These are phyloP conservation scores for Calonectria honghensis DNA, from an alignment of 2,329 filamentous ascomycete genomes.

Conservation along the genomic window DNA sequence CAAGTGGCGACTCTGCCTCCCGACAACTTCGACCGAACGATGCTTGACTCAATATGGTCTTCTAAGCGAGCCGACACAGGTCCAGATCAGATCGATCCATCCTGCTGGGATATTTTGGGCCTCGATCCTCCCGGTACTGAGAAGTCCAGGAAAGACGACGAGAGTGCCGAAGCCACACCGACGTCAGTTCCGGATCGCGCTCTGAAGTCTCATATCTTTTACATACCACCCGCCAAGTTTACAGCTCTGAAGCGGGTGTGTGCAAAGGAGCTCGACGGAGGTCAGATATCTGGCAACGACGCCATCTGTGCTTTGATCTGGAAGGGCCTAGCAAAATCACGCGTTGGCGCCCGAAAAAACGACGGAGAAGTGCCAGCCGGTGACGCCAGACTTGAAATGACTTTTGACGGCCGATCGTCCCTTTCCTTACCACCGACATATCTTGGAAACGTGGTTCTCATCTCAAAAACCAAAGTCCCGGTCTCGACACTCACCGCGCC, in stretches of 20 bases:
- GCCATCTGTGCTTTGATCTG: neutral
- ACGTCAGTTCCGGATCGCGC: too few relatives aligned
- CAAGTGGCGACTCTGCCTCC: neutral
- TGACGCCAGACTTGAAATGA: conserved; percentile 17
- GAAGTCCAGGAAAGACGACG: neutral
- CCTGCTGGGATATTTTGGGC: conserved; percentile 1
- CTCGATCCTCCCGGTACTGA: neutral
- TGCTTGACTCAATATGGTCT: conserved; percentile 13
- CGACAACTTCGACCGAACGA: conserved; percentile 1
- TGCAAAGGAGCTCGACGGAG: neutral
- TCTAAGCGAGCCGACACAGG: neutral
- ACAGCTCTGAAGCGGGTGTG: neutral
- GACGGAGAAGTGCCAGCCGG: neutral
- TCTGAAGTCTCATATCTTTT: conserved; percentile 21
- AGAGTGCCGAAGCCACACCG: neutral
- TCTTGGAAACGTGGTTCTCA: conserved; percentile 9
- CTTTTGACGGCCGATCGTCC: conserved; percentile 3
- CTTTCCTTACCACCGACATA: neutral
- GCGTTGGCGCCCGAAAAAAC: neutral
- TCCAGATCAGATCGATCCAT: neutral
- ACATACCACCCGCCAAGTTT: conserved; percentile 13
- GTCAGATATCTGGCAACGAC: conserved; percentile 9
- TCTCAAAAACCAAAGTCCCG: conserved; percentile 5
- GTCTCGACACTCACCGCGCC: neutral
- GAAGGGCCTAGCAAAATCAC: conserved; percentile 9